A percentile compares a stretch with the other conserved stretches of the same genome.
These are phyloP conservation scores for Neurospora sp. DNA, from an alignment of 495 filamentous ascomycete genomes.

Conservation along the genomic window DNA sequence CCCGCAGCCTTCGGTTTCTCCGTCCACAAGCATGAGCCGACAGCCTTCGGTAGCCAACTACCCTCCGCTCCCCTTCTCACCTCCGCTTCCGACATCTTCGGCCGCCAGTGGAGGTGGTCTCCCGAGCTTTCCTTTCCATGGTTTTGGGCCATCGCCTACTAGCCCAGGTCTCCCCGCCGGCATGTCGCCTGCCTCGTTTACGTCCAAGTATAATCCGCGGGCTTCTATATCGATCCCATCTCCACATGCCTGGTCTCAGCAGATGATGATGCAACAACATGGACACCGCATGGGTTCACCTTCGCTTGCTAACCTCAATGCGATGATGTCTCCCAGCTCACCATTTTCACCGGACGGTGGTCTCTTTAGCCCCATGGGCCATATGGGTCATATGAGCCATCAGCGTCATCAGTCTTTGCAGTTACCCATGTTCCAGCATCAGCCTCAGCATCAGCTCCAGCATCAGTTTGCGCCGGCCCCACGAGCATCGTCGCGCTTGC, in stretches of 20 bases:
- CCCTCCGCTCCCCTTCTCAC: slow-evolving; percentile 60
- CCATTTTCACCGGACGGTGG: slow-evolving; percentile 41
- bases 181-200: slow-evolving; percentile 48
- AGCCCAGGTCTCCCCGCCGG: slow-evolving; percentile 45
- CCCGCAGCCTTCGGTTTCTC: slow-evolving; percentile 42
- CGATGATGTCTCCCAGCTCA: slow-evolving; percentile 41
- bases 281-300: slow-evolving; percentile 49
- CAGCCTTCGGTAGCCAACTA: slow-evolving; percentile 52
- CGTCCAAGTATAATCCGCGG: slow-evolving; percentile 42
- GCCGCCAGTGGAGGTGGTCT: slow-evolving; percentile 51
- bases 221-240: slow-evolving; percentile 44
- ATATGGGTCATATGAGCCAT: slow-evolving; percentile 33
- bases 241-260: slow-evolving; percentile 45
- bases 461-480: slow-evolving; percentile 29
- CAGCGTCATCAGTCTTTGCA: slow-evolving; percentile 51
- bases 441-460: slow-evolving; percentile 43
- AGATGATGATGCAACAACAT: slow-evolving; percentile 42
- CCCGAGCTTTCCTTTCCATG: slow-evolving; percentile 50
- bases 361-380: neutral
- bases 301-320: slow-evolving; percentile 37
- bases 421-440: slow-evolving; percentile 44
- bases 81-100: slow-evolving; percentile 56
- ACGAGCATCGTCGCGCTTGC: slow-evolving; percentile 45
- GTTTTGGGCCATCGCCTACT: slow-evolving; percentile 24
- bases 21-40: slow-evolving; percentile 44